phyloP scores from a whole-genome alignment of 768 basidiomycete genomes.

The Xerocomellus chrysenteron region DNA sequence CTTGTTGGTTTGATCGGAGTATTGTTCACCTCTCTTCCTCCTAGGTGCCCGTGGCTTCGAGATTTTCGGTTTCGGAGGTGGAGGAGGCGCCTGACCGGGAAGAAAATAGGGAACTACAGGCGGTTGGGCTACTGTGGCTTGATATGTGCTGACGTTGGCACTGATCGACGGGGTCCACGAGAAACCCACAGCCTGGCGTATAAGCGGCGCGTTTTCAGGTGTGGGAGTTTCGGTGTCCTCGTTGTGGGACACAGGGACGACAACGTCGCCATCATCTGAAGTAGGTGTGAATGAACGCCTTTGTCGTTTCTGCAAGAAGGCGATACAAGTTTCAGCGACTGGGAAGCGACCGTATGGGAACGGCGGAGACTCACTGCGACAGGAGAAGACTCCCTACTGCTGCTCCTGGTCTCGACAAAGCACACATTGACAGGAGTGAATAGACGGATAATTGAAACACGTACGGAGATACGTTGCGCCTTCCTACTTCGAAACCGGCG shows the following conservation, averaged over 20 bases:
- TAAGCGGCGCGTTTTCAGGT: constrained; percentile 46
- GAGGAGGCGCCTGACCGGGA: constrained; percentile 48
- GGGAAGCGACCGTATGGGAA: not conserved
- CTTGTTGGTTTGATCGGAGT: constrained; percentile 45
- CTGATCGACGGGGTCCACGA: constrained; percentile 33
- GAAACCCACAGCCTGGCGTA: constrained; percentile 62
- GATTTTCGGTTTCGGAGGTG: constrained; percentile 26
- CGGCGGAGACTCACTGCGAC: constrained; percentile 35
- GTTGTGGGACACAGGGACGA: constrained; percentile 38
- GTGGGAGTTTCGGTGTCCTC: constrained; percentile 46
- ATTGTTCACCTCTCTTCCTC: constrained; percentile 39
- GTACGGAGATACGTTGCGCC: constrained; percentile 41
- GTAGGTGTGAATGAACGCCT: constrained; percentile 53
- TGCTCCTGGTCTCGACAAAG: constrained; percentile 43
- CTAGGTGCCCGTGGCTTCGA: constrained; percentile 25
- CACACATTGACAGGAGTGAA: not conserved
- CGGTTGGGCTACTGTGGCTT: constrained; percentile 24
- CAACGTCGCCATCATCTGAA: constrained; percentile 49
- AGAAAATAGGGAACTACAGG: constrained; percentile 40
- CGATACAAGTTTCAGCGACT: not conserved
- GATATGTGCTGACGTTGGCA: constrained; percentile 31
- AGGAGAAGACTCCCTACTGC: constrained; percentile 59
- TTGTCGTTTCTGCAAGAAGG: constrained; percentile 35
- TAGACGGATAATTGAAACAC: constrained; percentile 13
- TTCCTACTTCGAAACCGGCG: constrained; percentile 22